Percentiles rank a stretch among this genome's conserved stretches.
These are phyloP conservation scores for Leccinum longicurvipes DNA, from an alignment of 768 basidiomycete genomes.

Conservation along the genomic window DNA sequence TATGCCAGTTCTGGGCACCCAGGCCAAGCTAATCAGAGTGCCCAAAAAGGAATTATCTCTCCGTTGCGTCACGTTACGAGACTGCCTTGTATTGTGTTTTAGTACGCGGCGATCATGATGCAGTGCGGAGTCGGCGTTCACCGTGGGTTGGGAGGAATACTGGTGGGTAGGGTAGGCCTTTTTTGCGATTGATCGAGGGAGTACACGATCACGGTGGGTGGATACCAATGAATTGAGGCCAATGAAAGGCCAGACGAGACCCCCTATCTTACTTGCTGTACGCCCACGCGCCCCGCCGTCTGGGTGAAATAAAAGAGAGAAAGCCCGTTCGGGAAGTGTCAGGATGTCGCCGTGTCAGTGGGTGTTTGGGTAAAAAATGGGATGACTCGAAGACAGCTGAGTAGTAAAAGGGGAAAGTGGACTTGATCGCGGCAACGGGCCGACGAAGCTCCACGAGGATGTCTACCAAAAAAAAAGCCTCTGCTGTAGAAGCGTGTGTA, in stretches of 20 bases:
- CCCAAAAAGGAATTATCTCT: not conserved
- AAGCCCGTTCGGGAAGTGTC: not conserved
- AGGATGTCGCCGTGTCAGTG: not conserved
- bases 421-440: not conserved
- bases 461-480: not conserved
- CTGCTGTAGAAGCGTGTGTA: not conserved
- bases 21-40: not conserved
- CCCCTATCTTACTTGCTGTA: slow-evolving; percentile 9
- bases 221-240: not conserved
- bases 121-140: not conserved
- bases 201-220: not conserved
- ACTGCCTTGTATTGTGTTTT: not conserved
- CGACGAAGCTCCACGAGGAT: not conserved
- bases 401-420: not conserved
- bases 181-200: not conserved
- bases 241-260: not conserved
- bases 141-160: not conserved
- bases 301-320: not conserved
- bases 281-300: not conserved
- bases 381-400: not conserved
- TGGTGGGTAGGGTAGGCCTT: not conserved
- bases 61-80: not conserved
- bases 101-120: not conserved
- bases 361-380: not conserved
- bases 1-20: not conserved